Percentiles rank a stretch among this genome's conserved stretches.
phyloP scores from a whole-genome alignment of 2,329 filamentous ascomycete species.

The Cercospora canescens region DNA sequence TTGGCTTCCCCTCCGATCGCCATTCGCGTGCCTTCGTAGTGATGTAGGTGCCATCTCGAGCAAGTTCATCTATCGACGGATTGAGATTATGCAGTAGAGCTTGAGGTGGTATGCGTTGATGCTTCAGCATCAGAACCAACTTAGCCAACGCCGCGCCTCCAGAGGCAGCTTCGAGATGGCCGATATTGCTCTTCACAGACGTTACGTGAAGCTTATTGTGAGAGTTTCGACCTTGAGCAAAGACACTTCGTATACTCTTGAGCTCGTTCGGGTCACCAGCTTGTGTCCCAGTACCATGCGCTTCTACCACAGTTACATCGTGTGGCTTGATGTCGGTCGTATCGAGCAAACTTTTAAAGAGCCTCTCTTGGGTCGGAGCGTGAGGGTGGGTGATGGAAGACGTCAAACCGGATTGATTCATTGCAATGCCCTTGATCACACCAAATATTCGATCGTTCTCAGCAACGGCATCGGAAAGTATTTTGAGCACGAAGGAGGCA shows the following conservation, averaged over 20 bases:
- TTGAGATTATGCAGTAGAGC: constrained; percentile 10
- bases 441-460: constrained; percentile 39
- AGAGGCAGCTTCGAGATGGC: constrained; percentile 35
- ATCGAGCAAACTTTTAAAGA: constrained; percentile 3
- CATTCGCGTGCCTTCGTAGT: not conserved
- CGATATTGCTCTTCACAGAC: constrained; percentile 33
- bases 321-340: constrained; percentile 3
- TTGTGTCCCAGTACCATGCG: constrained; percentile 21
- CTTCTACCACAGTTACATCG: constrained; percentile 12
- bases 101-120: constrained; percentile 14
- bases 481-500: constrained; percentile 35
- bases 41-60: constrained; percentile 1
- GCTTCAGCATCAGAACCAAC: constrained; percentile 40
- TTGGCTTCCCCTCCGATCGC: not conserved
- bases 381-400: constrained; percentile 17
- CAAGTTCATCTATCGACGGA: constrained; percentile 14
- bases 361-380: constrained; percentile 19
- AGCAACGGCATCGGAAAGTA: constrained; percentile 35
- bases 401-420: constrained; percentile 34
- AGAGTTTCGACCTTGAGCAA: constrained; percentile 30
- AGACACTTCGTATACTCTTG: constrained; percentile 13
- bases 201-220: constrained; percentile 25
- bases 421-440: constrained; percentile 36
- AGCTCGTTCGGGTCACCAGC: constrained; percentile 26
- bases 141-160: constrained; percentile 41